Evolutionary conservation across 305 asterid genomes (phyloP), one percentile per base, ranked within the genome.

Genomic region (Solanum aculeatissimum): DNA sequence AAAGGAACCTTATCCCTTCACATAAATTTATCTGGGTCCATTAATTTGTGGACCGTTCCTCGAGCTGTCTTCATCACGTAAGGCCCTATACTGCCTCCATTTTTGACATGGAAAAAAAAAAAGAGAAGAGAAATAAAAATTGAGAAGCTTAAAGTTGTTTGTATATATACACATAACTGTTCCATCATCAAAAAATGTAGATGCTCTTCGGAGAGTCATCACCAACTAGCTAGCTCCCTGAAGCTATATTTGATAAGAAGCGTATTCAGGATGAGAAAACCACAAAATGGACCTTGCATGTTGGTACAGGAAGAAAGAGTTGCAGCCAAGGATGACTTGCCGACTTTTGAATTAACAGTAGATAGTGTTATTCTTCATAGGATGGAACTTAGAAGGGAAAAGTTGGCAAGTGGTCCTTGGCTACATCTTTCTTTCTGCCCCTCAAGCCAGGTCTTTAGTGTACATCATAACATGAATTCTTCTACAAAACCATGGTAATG

Each of bases 291-390:
- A 10, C 80, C 80, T 83, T 83, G 80, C 85, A 62, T 83, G 85
- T 66, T 62, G 80, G 85, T 53, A 16, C 85, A 32, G 4, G 80
- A 42, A 63, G 80, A 32, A 83, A 21, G 62, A 49, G 70, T 54
- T 83, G 80, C 85, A 83, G 80, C 85, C 85, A 83, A 83, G 85
- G 85, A 83, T 83, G 85, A 83, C 85, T 83, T 83, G 85, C 85
- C 85, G 80, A 66, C 85, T 66, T 13, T 13, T 83, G 38, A 13
- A 2, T 29, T 38, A 11, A 32, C 27, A 9, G 12, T 57, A 12
- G 8, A 29, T 54, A 18, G 25, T 27, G 32, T 32, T 49, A 49
- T 51, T 40, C 66, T 49, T 23, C 18, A 9, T 49, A 19, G 11
- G 21, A n/a, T 21, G 19, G 6, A 12, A n/a, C 42, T 32, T 43